Evolutionary conservation across 495 filamentous ascomycete species (phyloP).

Genomic region (Lichina pygmaea): DNA sequence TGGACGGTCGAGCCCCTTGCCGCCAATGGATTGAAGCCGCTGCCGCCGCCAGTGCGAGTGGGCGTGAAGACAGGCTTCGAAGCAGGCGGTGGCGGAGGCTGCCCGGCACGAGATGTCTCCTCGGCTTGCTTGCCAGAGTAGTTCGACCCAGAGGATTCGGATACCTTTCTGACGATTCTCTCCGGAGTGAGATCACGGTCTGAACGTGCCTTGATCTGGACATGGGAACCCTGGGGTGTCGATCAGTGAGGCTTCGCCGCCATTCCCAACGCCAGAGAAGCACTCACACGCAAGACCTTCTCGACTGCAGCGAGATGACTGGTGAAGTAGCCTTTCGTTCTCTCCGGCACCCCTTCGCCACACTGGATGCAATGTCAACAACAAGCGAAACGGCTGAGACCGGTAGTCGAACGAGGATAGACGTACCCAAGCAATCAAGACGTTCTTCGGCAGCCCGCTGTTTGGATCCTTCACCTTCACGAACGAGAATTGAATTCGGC

Average conservation of each 20-base stretch:
- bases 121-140: conserved; percentile 43
- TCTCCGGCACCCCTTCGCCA: conserved; percentile 90
- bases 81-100: conserved; percentile 39
- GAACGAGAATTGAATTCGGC: conserved; percentile 87
- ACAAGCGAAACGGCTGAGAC: not conserved
- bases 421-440: conserved; percentile 64
- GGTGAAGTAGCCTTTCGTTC: conserved; percentile 94
- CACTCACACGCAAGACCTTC: conserved; percentile 57
- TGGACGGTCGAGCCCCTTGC: conserved; percentile 20
- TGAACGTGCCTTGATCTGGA: conserved; percentile 84
- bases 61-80: conserved; percentile 80
- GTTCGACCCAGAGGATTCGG: conserved; percentile 84
- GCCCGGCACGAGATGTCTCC: conserved; percentile 16
- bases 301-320: conserved; percentile 73
- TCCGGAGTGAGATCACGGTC: conserved; percentile 70
- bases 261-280: not conserved
- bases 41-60: conserved; percentile 33
- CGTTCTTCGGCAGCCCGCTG: conserved; percentile 68
- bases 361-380: conserved; percentile 20
- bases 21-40: conserved; percentile 34
- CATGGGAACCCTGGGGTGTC: conserved; percentile 53
- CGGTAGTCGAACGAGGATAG: not conserved
- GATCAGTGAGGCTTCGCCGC: not conserved
- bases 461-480: conserved; percentile 92
- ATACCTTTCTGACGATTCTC: conserved; percentile 74